These are phyloP conservation scores for Umbelopsis vinacea DNA, from an alignment of 192 early-diverging fungal genomes.

Conservation along the genomic window DNA sequence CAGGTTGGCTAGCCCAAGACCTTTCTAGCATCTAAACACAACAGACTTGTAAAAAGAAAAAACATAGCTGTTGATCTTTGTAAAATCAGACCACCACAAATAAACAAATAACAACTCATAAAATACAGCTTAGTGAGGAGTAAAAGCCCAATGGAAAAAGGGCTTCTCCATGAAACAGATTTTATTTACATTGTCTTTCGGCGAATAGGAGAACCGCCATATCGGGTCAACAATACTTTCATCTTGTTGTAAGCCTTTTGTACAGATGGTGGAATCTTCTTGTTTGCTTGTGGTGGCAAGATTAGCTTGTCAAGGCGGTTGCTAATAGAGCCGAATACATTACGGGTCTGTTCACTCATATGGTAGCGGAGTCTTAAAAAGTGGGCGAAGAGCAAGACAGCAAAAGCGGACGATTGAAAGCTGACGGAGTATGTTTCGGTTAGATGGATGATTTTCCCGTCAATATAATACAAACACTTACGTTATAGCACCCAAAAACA, in stretches of 20 bases:
- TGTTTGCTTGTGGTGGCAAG: constrained; percentile 29
- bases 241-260: constrained; percentile 27
- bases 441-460: background rate
- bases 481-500: constrained; percentile 55
- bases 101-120: background rate
- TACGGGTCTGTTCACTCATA: constrained; percentile 19
- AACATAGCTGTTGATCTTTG: background rate
- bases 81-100: background rate
- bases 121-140: background rate
- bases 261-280: constrained; percentile 32
- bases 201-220: background rate
- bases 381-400: constrained; percentile 61
- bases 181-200: constrained; percentile 18
- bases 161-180: background rate
- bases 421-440: constrained; percentile 20
- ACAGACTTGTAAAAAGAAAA: background rate
- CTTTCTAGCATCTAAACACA: constrained; percentile 1
- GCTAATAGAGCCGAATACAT: background rate
- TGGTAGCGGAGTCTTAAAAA: constrained; percentile 69
- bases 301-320: constrained; percentile 21
- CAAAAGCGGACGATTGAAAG: constrained; percentile 40
- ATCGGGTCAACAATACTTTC: constrained; percentile 16
- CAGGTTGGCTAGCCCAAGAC: constrained; percentile 10
- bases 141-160: background rate
- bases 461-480: constrained; percentile 32